These are phyloP conservation scores for Paxillus involutus DNA, from an alignment of 768 basidiomycete species.

Conservation along the genomic window DNA sequence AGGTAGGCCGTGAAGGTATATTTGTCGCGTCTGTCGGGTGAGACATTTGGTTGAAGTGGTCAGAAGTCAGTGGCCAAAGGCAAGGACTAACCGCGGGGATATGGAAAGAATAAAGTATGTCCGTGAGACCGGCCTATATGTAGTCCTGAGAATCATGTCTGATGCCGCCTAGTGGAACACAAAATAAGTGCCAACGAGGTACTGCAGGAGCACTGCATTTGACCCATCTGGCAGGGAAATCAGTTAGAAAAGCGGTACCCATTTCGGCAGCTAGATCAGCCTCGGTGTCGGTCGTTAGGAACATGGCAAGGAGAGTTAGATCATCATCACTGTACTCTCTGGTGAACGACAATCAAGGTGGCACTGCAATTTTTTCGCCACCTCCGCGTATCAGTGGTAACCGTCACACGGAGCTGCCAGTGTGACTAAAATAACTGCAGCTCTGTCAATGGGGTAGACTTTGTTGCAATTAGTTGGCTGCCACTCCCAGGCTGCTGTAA, in stretches of 20 bases:
- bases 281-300: too few relatives aligned
- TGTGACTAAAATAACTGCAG: too few relatives aligned
- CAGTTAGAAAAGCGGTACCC: background rate
- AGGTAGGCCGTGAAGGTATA: conserved; percentile 2
- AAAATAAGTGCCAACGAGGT: background rate
- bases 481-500: too few relatives aligned
- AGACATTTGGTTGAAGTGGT: background rate
- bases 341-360: background rate
- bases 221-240: background rate
- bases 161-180: conserved; percentile 7
- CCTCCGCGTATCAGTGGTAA: too few relatives aligned
- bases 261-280: background rate
- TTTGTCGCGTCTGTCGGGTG: background rate
- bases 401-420: too few relatives aligned
- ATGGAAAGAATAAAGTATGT: background rate
- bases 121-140: conserved; percentile 7
- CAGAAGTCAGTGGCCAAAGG: background rate
- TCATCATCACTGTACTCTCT: background rate
- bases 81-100: background rate
- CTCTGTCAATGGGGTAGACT: too few relatives aligned
- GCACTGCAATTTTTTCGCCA: background rate
- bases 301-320: background rate
- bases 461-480: too few relatives aligned
- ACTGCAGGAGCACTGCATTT: background rate
- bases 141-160: background rate